A percentile compares a stretch with the other conserved stretches of the same genome.
These are phyloP conservation scores for Hirschfeldia incana DNA, from an alignment of 345 rosid genomes.

Conservation along the genomic window DNA sequence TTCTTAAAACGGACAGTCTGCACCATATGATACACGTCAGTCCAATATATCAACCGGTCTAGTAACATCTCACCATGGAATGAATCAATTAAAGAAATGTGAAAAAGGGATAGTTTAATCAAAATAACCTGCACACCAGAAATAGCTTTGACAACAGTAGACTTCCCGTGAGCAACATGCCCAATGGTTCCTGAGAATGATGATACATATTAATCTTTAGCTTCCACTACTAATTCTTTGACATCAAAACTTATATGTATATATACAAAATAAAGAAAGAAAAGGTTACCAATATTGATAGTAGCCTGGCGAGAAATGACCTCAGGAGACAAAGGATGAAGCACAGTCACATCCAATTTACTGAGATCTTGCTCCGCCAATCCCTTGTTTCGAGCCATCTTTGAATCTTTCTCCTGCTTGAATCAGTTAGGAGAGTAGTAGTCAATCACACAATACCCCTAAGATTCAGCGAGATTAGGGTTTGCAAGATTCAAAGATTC, in stretches of 20 bases:
- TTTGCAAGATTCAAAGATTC: background rate
- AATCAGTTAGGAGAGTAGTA: background rate
- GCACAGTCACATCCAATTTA: slow-evolving; percentile 73
- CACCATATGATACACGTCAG: slow-evolving; percentile 6
- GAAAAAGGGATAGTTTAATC: background rate
- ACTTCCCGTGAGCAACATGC: slow-evolving; percentile 99
- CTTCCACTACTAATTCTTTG: background rate
- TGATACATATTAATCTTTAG: background rate
- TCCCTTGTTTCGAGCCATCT: slow-evolving; percentile 57
- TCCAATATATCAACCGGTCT: background rate
- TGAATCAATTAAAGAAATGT: background rate
- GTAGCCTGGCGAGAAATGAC: slow-evolving; percentile 98
- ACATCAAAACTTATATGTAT: background rate
- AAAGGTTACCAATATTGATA: slow-evolving; percentile 69
- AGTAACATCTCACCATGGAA: background rate
- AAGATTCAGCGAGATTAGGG: background rate
- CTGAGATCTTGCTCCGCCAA: slow-evolving; percentile 92
- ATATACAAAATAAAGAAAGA: background rate
- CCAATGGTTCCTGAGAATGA: slow-evolving; percentile 74
- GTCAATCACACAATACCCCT: background rate
- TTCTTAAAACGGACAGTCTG: slow-evolving; percentile 98
- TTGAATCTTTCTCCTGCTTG: slow-evolving; percentile 5
- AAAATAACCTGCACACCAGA: slow-evolving; percentile 81
- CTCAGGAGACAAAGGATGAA: slow-evolving; percentile 93
- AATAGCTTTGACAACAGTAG: slow-evolving; percentile 92